These are phyloP conservation scores for Xylariaceae sp. DNA, from an alignment of 2,329 filamentous ascomycete genomes.

Conservation along the genomic window DNA sequence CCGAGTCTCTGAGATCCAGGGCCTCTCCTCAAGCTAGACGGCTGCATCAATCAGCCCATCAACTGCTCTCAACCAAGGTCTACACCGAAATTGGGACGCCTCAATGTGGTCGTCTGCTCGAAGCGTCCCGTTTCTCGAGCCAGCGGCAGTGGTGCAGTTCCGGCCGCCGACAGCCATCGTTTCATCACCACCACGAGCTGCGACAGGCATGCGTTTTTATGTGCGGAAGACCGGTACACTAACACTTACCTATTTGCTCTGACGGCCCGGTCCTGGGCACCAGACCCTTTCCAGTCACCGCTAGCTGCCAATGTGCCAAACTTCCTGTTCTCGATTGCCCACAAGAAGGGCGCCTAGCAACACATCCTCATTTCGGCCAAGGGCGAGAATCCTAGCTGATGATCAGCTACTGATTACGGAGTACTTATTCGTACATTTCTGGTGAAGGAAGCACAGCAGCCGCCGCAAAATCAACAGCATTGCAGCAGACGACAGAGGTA, in stretches of 20 bases:
- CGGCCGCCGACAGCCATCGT: slow-evolving; percentile 8
- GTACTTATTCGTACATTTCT: neutral
- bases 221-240: neutral
- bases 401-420: slow-evolving; percentile 7
- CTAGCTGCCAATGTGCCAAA: neutral
- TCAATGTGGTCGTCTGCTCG: slow-evolving; percentile 7
- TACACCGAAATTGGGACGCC: slow-evolving; percentile 14
- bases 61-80: slow-evolving; percentile 1
- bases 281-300: neutral
- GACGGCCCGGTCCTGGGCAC: neutral
- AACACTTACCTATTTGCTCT: neutral
- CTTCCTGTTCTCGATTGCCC: neutral
- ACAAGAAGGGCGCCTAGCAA: neutral
- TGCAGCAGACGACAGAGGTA: neutral
- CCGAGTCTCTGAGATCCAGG: neutral
- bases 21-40: slow-evolving; percentile 5
- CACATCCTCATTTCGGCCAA: slow-evolving; percentile 1
- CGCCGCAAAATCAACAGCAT: neutral
- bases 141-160: slow-evolving; percentile 10
- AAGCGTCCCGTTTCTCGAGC: neutral
- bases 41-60: slow-evolving; percentile 10
- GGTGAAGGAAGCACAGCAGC: slow-evolving; percentile 1
- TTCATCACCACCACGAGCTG: neutral
- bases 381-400: slow-evolving; percentile 11
- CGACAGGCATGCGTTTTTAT: neutral